Evolutionary conservation across 129 eudicot genomes (phyloP), one percentile per base, ranked within the genome.

Genomic region (Cynara cardunculus): DNA sequence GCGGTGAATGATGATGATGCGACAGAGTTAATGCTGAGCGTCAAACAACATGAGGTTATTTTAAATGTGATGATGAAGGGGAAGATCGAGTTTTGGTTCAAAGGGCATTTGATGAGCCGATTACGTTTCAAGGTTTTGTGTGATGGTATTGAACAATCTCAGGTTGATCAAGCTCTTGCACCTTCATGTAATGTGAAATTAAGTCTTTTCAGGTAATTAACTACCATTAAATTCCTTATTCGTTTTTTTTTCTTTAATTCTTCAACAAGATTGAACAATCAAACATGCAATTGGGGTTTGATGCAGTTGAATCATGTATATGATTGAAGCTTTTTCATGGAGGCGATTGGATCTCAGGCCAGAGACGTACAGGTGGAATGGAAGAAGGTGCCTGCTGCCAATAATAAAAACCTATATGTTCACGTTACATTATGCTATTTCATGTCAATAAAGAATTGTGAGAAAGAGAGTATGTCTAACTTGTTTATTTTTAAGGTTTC

Each of bases 121-220:
- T 78, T 86, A 8, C 71, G 81, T 2, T 37, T 88, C 39, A 86
- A 81, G 78, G 84, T 86, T 30, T 71, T 44, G 3, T 88, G 92
- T 81, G 25, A 72, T 0, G 75, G 56, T 9, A 69, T 86, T 22
- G 82, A 83, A 74, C 88, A 88, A 68, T 13, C 72, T 5, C 56
- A 22, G 73, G 64, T 87, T 79, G 90, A 87, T 80, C 82, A 68
- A 37, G 90, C 86, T 3, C 4, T 56, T 19, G 72, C 88, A 28
- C 84, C 81, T 16, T 12, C 19, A 32, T 88, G 88, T 79, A 56
- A 65, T 71, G 79, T 83, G 21, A 80, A 88, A 73, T 44, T 88
- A 79, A 77, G 65, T 19, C 69, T 32, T 13, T 83, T 77, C 21
- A 66, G 74, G 83, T 86, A 69, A 75, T 24, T 22, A 8, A n/a